Evolutionary conservation across 306 rosid genomes (phyloP), one percentile per base, ranked within the genome.

Genomic region (Sechiopsis laciniata): DNA sequence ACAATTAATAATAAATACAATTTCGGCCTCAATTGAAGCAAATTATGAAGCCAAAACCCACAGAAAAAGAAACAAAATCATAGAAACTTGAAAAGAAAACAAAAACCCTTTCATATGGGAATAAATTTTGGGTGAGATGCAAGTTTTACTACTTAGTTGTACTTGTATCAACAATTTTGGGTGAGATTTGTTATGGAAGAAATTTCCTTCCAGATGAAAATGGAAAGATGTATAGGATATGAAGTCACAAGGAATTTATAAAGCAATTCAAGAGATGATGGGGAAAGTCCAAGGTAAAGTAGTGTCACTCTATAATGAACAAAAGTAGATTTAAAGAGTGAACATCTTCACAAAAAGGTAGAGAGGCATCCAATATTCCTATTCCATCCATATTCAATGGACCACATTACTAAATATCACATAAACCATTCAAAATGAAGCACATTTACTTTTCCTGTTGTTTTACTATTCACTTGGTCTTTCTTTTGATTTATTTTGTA

Each of bases 341-440:
- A 19, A 65, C 29, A 65, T 65, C 53, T 10, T 77, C 80, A 77
- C 75, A 71, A 52, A 74, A 71, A 51, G 57, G 65, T 53, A 17
- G 14, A 35, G 6, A 24, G 71, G 80, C 78, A 80, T 80, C 77
- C 59, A 46, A 50, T 70, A 24, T 70, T 70, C 74, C 74, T 22
- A 70, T 70, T 70, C 58, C 22, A 2, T 70, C 20, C 74, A 51
- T 15, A 58, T 77, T 74, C 70, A 45, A 71, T 64, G 82, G 86
- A 71, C 80, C 84, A 77, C 80, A 35, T 16, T 57, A 29, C 53
- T 63, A 42, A 40, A 71, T 40, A 61, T 75, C 78, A 71, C 74
- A n/a, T 1, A 65, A 62, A 65, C 82, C 78, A 77, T 51, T 15
- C 74, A 51, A 22, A 70, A 21, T 51, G 59, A 50, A 10, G 59